Evolutionary conservation across 176 grass and related monocot genomes (phyloP).

Genomic region (Elaeis guineensis): DNA sequence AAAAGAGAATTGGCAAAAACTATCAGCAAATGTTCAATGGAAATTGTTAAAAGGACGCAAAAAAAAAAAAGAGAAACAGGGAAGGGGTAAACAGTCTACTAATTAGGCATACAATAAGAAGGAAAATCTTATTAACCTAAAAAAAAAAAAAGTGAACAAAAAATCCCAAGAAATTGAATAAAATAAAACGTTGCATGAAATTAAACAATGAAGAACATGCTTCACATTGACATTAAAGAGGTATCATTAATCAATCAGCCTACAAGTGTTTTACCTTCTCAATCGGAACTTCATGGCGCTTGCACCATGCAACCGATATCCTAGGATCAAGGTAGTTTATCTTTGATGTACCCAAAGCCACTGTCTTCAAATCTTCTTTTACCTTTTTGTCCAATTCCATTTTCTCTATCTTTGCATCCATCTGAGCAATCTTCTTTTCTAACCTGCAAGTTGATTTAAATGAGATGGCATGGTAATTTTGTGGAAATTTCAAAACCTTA

Average conservation of each 20-base stretch:
- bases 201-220: no score
- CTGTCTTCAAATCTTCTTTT: constrained; percentile 91
- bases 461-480: constrained; percentile 17
- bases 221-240: no score
- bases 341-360: constrained; percentile 92
- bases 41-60: no score
- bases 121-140: no score
- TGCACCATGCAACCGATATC: constrained; percentile 97
- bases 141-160: no score
- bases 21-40: no score
- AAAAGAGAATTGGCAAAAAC: background rate
- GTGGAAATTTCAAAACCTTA: constrained; percentile 8
- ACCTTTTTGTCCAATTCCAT: constrained; percentile 79
- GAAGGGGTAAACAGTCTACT: no score
- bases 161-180: no score
- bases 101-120: no score
- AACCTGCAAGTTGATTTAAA: constrained; percentile 59
- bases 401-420: constrained; percentile 84
- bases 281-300: constrained; percentile 94
- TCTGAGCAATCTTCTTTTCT: constrained; percentile 51
- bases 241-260: no score
- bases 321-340: constrained; percentile 98
- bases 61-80: background rate
- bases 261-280: constrained; percentile 58
- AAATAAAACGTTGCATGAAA: no score